A percentile compares a stretch with the other conserved stretches of the same genome.
Conservation (phyloP, 2,329 filamentous ascomycete genomes). For the Pestalotiopsis sp. region DNA sequence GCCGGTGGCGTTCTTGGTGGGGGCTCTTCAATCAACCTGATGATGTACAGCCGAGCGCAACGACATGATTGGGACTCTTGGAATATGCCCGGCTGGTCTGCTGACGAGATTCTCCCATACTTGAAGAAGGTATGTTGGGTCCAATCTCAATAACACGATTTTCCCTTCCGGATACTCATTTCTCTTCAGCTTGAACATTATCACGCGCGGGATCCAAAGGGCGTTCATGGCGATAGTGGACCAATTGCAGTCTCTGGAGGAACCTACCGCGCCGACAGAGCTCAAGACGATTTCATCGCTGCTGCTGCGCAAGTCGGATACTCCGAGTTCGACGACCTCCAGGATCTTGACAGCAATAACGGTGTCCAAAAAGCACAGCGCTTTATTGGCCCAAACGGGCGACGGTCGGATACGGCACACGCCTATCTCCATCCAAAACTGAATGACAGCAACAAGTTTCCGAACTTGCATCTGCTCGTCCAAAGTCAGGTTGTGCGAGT, state of each 20-base stretch:
- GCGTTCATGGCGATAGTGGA: constrained; percentile 48
- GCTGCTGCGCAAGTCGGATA: constrained; percentile 48
- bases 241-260: constrained; percentile 52
- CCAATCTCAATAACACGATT: background rate
- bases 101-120: constrained; percentile 43
- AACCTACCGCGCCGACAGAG: constrained; percentile 38
- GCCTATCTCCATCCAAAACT: constrained; percentile 54
- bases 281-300: constrained; percentile 47
- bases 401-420: constrained; percentile 54
- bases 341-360: constrained; percentile 42
- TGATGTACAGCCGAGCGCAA: constrained; percentile 35
- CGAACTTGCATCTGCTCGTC: constrained; percentile 55
- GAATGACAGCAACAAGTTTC: constrained; percentile 40
- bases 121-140: constrained; percentile 46
- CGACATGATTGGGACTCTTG: constrained; percentile 22
- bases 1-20: constrained; percentile 34
- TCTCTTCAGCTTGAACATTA: background rate
- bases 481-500: constrained; percentile 47
- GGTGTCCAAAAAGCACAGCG: constrained; percentile 24
- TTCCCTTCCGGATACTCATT: background rate
- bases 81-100: constrained; percentile 19
- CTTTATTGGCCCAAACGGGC: constrained; percentile 31
- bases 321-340: constrained; percentile 47
- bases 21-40: constrained; percentile 47
- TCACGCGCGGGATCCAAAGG: constrained; percentile 31